phyloP scores from a whole-genome alignment of 2,329 filamentous ascomycete genomes.

The Akanthomyces muscarius region DNA sequence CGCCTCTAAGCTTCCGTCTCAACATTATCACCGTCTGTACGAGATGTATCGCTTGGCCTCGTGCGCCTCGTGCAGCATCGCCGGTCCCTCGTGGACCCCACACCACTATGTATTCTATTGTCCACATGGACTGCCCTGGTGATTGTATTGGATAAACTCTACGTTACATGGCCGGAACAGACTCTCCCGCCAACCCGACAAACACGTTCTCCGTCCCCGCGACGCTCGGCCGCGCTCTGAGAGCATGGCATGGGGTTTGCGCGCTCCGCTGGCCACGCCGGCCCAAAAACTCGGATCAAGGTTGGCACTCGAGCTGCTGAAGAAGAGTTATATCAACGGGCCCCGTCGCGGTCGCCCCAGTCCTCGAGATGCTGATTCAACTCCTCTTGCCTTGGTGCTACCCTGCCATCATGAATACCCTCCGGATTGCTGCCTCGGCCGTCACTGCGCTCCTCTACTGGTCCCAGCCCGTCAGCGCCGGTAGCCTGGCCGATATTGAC shows the following conservation, averaged over 20 bases:
- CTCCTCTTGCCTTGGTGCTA: neutral
- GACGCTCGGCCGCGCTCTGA: neutral
- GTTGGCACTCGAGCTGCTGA: neutral
- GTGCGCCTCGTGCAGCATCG: neutral
- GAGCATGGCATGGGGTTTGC: neutral
- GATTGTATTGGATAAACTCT: conserved; percentile 9
- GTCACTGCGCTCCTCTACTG: conserved; percentile 4
- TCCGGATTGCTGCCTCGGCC: conserved; percentile 6
- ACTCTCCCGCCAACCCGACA: neutral
- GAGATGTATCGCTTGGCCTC: conserved; percentile 3
- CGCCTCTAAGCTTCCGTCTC: neutral
- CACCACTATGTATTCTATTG: neutral
- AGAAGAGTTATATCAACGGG: conserved; percentile 3
- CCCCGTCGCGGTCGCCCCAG: neutral
- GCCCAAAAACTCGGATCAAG: neutral
- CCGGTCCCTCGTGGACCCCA: neutral
- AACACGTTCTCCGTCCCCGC: neutral
- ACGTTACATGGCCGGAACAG: neutral
- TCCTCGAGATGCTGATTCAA: conserved; percentile 1
- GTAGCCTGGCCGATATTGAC: conserved; percentile 40
- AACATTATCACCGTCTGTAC: neutral
- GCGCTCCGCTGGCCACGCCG: neutral
- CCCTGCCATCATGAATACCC: conserved; percentile 11
- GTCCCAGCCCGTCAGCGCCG: conserved; percentile 5
- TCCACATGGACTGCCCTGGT: conserved; percentile 14